Evolutionary conservation across 768 basidiomycete genomes (phyloP), one percentile per base, ranked within the genome.

Genomic region (Tylopilus plumbeoviolaceoides): DNA sequence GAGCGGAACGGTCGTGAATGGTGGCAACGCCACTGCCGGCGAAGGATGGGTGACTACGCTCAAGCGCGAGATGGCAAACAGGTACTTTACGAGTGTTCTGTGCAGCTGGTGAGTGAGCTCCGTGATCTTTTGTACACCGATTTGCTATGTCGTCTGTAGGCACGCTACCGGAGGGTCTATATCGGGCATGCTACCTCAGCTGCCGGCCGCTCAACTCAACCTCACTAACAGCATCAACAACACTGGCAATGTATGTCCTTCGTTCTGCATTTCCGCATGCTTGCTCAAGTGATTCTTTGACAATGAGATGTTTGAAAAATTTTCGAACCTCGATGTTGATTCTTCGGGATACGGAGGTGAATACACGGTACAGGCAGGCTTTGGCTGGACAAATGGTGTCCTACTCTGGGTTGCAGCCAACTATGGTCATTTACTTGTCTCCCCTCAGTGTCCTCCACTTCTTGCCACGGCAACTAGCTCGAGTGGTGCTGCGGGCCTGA

Each of bases 331-430:
- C 10, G 84, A 95, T 52, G 77, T 93, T 30, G 85, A 90, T 68
- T 85, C 84, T 3, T 84, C 87, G 3, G 91, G 91, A 6, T 72
- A 73, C 12, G 91, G 90, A 7, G 91, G 91, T 23, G 91, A 94
- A 74, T 95, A 97, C 60, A 87, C 83, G 3, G 92, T 94, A 4
- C 89, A 92, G 70, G 83, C 80, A 14, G 89, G 90, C 20, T 92
- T 92, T 63, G 89, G 91, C 17, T 94, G 91, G 91, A 91, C 89
- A 39, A 92, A 93, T 60, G 90, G 90, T 18, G 89, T 85, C 9
- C 64, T 82, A 48, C 77, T 92, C 36, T 91, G 87, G 85, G 73
- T 87, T 20, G 83, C 88, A 18, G 80, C 78, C 56, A 78, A 73
- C 42, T 90, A 85, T 60, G 89, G 88, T 0, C 45, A 73, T 2